Percentiles rank a stretch among this genome's conserved stretches.
Evolutionary conservation across 164 flowering plant genomes (phyloP).

Genomic region (Buxus sempervirens): DNA sequence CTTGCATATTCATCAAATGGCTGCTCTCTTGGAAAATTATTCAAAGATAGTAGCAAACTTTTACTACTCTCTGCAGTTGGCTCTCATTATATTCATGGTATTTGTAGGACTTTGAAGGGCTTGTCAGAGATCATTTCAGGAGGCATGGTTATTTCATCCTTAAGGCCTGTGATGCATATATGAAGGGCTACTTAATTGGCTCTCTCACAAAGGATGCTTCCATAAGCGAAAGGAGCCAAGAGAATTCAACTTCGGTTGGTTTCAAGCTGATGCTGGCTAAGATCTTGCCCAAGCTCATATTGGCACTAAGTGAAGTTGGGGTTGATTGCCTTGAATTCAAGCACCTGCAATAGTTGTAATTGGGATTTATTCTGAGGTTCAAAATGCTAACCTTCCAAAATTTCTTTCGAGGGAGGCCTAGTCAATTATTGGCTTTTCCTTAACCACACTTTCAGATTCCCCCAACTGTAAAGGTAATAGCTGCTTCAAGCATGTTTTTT

Average conservation of each 20-base stretch:
- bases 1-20: neutral
- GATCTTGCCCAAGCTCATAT: constrained; percentile 68
- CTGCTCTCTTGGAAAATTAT: no score
- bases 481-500: neutral
- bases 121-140: constrained; percentile 71
- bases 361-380: constrained; percentile 1
- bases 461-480: neutral
- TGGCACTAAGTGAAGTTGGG: constrained; percentile 61
- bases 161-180: constrained; percentile 91
- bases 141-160: constrained; percentile 83
- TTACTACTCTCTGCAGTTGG: neutral
- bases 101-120: constrained; percentile 80
- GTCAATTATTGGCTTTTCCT: neutral
- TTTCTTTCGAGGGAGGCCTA: constrained; percentile 5
- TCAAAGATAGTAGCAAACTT: neutral
- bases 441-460: neutral
- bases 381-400: constrained; percentile 1
- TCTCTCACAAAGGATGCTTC: constrained; percentile 77
- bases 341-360: constrained; percentile 51
- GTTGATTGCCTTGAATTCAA: constrained; percentile 68
- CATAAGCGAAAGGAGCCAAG: constrained; percentile 30
- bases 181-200: constrained; percentile 84
- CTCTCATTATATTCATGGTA: neutral
- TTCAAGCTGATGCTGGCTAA: constrained; percentile 95
- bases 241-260: constrained; percentile 80